These are phyloP conservation scores for Flaveria linearis DNA, from an alignment of 129 eudicot species.

Conservation along the genomic window DNA sequence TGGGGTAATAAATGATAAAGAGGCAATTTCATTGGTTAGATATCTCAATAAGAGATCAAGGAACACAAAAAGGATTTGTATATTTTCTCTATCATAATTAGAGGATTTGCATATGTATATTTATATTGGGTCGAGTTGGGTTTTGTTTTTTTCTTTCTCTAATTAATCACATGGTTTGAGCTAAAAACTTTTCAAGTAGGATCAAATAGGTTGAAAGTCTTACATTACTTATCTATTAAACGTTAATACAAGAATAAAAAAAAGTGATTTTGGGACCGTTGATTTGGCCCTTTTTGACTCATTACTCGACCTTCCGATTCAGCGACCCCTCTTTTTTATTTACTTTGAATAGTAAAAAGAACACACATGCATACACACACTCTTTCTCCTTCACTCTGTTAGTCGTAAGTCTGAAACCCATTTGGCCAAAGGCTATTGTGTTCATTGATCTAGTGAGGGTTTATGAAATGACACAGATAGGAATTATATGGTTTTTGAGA, in stretches of 20 bases:
- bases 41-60: constrained; percentile 4
- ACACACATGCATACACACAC: too few species aligned
- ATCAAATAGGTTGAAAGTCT: background rate
- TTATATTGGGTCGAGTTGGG: background rate
- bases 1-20: background rate
- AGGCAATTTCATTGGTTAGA: constrained; percentile 10
- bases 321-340: too few species aligned
- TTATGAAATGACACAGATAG: too few species aligned
- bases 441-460: too few species aligned
- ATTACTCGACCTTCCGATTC: too few species aligned
- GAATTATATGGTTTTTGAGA: too few species aligned
- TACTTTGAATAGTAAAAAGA: too few species aligned
- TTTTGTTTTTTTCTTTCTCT: background rate
- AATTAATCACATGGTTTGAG: background rate
- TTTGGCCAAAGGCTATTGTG: too few species aligned
- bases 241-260: background rate
- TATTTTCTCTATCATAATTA: background rate
- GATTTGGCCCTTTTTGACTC: too few species aligned
- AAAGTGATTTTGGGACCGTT: background rate
- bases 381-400: too few species aligned
- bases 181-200: background rate
- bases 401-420: too few species aligned
- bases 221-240: background rate
- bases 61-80: background rate
- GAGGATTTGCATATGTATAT: background rate